phyloP scores from a whole-genome alignment of 305 asterid species.

The Fraxinus sp. region DNA sequence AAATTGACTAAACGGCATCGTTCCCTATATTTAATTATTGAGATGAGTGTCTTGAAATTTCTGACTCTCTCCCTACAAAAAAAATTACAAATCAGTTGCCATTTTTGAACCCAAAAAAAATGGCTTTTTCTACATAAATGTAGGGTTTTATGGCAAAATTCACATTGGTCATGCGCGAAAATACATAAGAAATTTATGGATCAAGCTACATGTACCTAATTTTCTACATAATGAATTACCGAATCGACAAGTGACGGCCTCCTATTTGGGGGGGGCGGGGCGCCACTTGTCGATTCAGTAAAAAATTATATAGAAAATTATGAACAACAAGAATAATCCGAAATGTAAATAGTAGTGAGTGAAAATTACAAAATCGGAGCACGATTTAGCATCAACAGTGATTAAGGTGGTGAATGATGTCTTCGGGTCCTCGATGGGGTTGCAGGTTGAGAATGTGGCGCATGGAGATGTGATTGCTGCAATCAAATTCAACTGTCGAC shows the following conservation, averaged over 20 bases:
- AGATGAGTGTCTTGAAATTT: not conserved
- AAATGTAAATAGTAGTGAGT: not conserved
- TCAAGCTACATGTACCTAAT: too few species aligned
- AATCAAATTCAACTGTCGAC: not conserved
- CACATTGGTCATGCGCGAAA: not conserved
- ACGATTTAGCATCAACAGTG: not conserved
- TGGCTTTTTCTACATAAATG: not conserved
- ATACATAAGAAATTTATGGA: not conserved
- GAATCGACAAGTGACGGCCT: too few species aligned
- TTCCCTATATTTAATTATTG: not conserved
- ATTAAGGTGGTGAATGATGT: not conserved
- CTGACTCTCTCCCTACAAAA: not conserved
- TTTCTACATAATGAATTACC: too few species aligned
- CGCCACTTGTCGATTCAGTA: too few species aligned
- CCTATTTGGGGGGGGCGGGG: too few species aligned
- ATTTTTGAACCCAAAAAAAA: constrained; percentile 2
- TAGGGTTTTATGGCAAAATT: not conserved
- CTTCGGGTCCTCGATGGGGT: not conserved
- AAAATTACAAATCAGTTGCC: constrained; percentile 15
- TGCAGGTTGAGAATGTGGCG: not conserved
- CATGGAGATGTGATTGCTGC: not conserved
- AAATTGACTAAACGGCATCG: not conserved
- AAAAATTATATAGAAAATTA: too few species aligned
- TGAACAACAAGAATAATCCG: too few species aligned
- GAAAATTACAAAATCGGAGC: not conserved